Conservation (phyloP, 2,329 filamentous ascomycete genomes). For the Cercospora citrullina region DNA sequence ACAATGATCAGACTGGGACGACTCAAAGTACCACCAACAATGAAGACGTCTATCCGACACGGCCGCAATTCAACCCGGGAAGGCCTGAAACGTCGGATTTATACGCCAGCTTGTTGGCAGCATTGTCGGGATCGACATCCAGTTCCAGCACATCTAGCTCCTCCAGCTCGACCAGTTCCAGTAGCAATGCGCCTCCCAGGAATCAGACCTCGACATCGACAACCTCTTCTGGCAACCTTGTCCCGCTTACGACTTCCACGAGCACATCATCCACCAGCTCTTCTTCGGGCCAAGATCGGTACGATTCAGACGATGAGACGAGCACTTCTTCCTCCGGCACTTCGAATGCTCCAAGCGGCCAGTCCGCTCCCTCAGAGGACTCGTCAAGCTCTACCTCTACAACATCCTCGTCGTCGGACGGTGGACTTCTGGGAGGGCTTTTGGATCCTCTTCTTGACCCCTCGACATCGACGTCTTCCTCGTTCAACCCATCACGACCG, state of each 20-base stretch:
- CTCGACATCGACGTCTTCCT: constrained; percentile 11
- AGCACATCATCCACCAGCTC: constrained; percentile 4
- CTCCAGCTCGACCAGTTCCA: background rate
- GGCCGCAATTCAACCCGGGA: constrained; percentile 5
- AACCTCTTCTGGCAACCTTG: background rate
- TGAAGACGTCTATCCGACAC: background rate
- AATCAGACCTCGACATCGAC: constrained; percentile 3
- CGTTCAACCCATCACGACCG: constrained; percentile 9
- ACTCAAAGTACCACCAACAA: constrained; percentile 5
- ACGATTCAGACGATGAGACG: background rate
- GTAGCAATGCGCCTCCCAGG: background rate
- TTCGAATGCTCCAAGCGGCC: background rate
- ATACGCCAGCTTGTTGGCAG: background rate
- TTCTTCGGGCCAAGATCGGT: background rate
- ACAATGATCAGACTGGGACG: background rate
- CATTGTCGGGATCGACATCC: background rate
- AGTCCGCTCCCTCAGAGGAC: background rate
- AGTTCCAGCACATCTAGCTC: background rate
- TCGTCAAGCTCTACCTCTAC: background rate
- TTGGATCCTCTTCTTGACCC: constrained; percentile 10
- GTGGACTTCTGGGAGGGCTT: constrained; percentile 3
- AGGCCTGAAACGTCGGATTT: background rate
- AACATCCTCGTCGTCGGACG: constrained; percentile 6
- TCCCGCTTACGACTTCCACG: constrained; percentile 15
- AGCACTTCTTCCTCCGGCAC: background rate